These are phyloP conservation scores for Emmonsiellopsis sp. DNA, from an alignment of 2,329 filamentous ascomycete genomes.

Conservation along the genomic window DNA sequence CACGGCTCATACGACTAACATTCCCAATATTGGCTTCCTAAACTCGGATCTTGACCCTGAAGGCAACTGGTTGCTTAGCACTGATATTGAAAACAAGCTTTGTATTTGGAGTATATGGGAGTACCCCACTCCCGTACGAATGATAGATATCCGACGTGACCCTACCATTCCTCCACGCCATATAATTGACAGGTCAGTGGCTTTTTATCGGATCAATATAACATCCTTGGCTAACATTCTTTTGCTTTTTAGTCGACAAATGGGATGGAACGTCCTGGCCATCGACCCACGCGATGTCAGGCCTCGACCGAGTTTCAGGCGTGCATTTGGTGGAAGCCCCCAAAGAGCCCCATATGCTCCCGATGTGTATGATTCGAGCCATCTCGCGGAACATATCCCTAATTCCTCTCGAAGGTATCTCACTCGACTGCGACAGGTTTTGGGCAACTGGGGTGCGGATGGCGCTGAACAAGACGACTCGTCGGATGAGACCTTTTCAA, in stretches of 20 bases:
- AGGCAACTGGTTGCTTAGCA: constrained; percentile 48
- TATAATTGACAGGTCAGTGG: constrained; percentile 5
- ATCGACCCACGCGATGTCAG: constrained; percentile 36
- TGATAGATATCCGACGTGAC: not conserved
- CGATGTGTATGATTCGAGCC: constrained; percentile 16
- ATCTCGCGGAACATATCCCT: constrained; percentile 16
- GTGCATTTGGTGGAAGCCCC: constrained; percentile 32
- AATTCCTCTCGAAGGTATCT: constrained; percentile 19
- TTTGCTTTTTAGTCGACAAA: constrained; percentile 10
- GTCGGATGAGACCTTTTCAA: constrained; percentile 6
- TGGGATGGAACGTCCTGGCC: constrained; percentile 39
- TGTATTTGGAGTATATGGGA: constrained; percentile 43
- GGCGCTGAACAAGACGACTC: not conserved
- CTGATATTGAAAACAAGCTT: constrained; percentile 44
- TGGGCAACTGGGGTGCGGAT: not conserved
- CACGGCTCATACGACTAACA: constrained; percentile 39
- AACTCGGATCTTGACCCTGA: constrained; percentile 47
- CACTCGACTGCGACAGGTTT: constrained; percentile 7
- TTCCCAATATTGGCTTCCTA: constrained; percentile 50
- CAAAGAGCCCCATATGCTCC: constrained; percentile 10
- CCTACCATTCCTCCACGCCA: not conserved
- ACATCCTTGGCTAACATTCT: not conserved
- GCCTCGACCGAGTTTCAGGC: constrained; percentile 21
- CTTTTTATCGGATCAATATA: not conserved
- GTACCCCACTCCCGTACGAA: constrained; percentile 17